Conservation (phyloP, 1,284 basidiomycete species). For the Veloporphyrellus conicus region DNA sequence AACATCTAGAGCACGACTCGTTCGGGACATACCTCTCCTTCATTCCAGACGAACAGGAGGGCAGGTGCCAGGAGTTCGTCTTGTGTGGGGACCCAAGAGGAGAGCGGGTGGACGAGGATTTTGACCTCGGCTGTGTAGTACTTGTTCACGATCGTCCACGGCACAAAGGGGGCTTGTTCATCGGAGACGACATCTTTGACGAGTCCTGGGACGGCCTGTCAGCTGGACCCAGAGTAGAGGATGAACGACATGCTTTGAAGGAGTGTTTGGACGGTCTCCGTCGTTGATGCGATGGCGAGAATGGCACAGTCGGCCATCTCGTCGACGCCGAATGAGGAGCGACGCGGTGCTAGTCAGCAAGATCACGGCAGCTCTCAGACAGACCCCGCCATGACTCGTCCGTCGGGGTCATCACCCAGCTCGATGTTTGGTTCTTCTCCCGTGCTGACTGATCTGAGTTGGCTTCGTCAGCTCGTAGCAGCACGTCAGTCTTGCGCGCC, state of each 20-base stretch:
- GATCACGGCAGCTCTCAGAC: too few relatives aligned
- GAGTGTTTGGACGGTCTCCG: conserved; percentile 18
- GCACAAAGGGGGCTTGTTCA: conserved; percentile 36
- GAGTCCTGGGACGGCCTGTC: conserved; percentile 28
- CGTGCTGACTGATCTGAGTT: conserved; percentile 5
- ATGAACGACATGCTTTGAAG: conserved; percentile 22
- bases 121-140: conserved; percentile 80
- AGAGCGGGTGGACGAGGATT: conserved; percentile 52
- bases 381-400: too few relatives aligned
- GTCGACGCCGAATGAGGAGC: not conserved
- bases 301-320: conserved; percentile 24
- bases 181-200: conserved; percentile 21
- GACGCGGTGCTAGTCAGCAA: too few relatives aligned
- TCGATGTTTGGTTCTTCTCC: not conserved
- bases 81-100: conserved; percentile 37
- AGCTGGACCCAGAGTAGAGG: conserved; percentile 12
- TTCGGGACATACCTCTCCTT: conserved; percentile 49
- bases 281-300: conserved; percentile 28
- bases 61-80: conserved; percentile 49
- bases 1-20: conserved; percentile 1
- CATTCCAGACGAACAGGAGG: conserved; percentile 64
- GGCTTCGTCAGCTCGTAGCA: conserved; percentile 11
- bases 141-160: conserved; percentile 79
- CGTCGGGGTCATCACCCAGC: not conserved
- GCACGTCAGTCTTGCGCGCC: conserved; percentile 13